Percentiles rank a stretch among this genome's conserved stretches.
Conservation (phyloP, 768 basidiomycete genomes). For the Rhodotorula sphaerocarpa region DNA sequence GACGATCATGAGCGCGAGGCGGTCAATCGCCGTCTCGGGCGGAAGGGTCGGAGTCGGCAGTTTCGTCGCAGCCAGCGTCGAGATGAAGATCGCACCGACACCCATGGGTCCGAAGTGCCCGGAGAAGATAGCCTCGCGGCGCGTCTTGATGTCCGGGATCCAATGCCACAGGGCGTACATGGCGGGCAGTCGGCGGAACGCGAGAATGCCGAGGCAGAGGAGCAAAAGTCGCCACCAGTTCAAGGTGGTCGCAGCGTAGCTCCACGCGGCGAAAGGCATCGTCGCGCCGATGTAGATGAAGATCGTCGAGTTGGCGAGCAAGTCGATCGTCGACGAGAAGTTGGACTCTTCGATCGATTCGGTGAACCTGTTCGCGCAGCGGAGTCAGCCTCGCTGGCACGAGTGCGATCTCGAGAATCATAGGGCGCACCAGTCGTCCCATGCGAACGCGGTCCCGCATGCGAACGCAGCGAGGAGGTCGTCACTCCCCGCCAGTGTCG, state of each 20-base stretch:
- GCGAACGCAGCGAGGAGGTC: slow-evolving; percentile 79
- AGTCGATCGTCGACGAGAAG: slow-evolving; percentile 91
- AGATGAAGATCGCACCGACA: slow-evolving; percentile 92
- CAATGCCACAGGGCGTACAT: slow-evolving; percentile 78
- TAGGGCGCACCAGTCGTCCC: slow-evolving; percentile 37
- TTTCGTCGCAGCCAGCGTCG: slow-evolving; percentile 62
- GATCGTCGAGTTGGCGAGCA: slow-evolving; percentile 88
- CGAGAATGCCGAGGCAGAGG: slow-evolving; percentile 69
- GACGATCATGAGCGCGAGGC: slow-evolving; percentile 68
- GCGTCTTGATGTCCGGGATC: slow-evolving; percentile 93
- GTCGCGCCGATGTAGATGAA: slow-evolving; percentile 96
- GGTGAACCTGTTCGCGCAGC: slow-evolving; percentile 29
- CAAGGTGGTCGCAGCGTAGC: slow-evolving; percentile 58
- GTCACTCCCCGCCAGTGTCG: slow-evolving; percentile 39
- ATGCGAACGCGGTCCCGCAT: slow-evolving; percentile 77
- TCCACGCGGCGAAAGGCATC: slow-evolving; percentile 84
- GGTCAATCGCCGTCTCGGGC: slow-evolving; percentile 55
- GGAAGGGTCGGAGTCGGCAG: slow-evolving; percentile 50
- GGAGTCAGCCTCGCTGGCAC: background rate
- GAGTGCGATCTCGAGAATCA: background rate
- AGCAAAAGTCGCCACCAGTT: slow-evolving; percentile 76
- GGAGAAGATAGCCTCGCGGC: slow-evolving; percentile 84
- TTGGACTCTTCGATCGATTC: slow-evolving; percentile 64
- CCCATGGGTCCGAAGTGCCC: slow-evolving; percentile 85
- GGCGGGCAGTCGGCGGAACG: slow-evolving; percentile 72